Conservation (phyloP, 805 yeast genomes). For the Candida vaughaniae region DNA sequence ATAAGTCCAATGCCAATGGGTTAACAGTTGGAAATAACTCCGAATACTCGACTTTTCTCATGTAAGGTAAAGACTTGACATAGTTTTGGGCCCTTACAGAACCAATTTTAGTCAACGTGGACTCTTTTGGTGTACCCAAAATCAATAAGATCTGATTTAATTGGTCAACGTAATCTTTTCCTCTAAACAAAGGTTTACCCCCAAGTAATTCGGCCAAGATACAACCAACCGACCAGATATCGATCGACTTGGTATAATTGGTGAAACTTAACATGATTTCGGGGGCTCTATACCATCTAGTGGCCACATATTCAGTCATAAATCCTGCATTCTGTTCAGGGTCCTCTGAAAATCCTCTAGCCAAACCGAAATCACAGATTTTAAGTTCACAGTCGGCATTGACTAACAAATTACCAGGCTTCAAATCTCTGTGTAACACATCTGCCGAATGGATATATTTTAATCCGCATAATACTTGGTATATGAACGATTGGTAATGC, state of each 20-base stretch:
- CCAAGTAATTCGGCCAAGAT: constrained; percentile 91
- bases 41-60: constrained; percentile 73
- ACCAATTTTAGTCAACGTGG: constrained; percentile 52
- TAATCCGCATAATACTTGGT: constrained; percentile 88
- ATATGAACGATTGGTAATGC: constrained; percentile 89
- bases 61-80: constrained; percentile 80
- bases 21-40: constrained; percentile 80
- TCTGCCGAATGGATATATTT: constrained; percentile 89
- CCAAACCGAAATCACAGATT: constrained; percentile 95
- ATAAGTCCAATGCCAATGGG: constrained; percentile 79
- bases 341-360: constrained; percentile 83
- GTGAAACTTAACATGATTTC: constrained; percentile 95
- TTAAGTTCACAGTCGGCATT: constrained; percentile 96
- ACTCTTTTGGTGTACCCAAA: constrained; percentile 83
- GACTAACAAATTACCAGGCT: constrained; percentile 89
- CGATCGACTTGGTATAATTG: constrained; percentile 94
- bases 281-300: constrained; percentile 98
- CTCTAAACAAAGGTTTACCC: constrained; percentile 88
- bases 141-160: constrained; percentile 81
- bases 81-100: constrained; percentile 89
- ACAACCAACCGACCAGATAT: constrained; percentile 98
- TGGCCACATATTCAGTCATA: constrained; percentile 95
- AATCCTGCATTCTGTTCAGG: constrained; percentile 90
- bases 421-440: constrained; percentile 89
- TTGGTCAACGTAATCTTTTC: constrained; percentile 95